These are phyloP conservation scores for Sparassis latifolia DNA, from an alignment of 1,284 basidiomycete species.

Conservation along the genomic window DNA sequence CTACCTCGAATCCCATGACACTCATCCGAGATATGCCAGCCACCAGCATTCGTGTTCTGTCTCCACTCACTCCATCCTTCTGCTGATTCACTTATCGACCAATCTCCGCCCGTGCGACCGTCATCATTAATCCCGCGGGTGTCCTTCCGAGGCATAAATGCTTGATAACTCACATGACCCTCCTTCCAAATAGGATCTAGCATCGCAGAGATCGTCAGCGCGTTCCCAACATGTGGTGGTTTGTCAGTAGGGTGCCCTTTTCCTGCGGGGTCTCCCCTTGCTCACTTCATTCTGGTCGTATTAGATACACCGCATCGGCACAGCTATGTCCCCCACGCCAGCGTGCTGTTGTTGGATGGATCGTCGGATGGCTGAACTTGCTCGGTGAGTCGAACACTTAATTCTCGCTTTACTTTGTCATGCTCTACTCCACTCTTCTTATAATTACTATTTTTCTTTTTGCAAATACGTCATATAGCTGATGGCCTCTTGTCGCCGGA, in stretches of 20 bases:
- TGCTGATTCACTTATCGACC: not conserved
- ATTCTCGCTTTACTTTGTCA: not conserved
- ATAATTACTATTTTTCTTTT: too few species aligned
- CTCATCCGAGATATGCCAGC: too few species aligned
- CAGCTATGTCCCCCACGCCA: constrained; percentile 64
- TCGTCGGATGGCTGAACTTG: constrained; percentile 85
- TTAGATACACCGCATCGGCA: constrained; percentile 70
- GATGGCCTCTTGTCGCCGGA: too few species aligned
- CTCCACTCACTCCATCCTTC: not conserved
- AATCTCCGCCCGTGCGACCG: too few species aligned
- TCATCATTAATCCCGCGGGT: too few species aligned
- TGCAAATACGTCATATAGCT: too few species aligned
- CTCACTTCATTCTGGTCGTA: constrained; percentile 1
- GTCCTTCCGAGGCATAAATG: too few species aligned
- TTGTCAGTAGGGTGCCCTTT: constrained; percentile 39
- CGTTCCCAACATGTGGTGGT: constrained; percentile 81
- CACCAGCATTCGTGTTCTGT: too few species aligned
- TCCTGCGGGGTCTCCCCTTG: not conserved
- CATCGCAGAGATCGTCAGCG: constrained; percentile 75
- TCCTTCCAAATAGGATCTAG: constrained; percentile 40
- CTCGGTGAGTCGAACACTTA: constrained; percentile 45
- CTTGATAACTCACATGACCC: not conserved
- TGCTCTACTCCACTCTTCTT: too few species aligned
- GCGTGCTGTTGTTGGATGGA: constrained; percentile 65
- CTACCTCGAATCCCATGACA: too few species aligned